Conservation (phyloP, 352 stramenopile species). For the Phytophthora niederhauseri region DNA sequence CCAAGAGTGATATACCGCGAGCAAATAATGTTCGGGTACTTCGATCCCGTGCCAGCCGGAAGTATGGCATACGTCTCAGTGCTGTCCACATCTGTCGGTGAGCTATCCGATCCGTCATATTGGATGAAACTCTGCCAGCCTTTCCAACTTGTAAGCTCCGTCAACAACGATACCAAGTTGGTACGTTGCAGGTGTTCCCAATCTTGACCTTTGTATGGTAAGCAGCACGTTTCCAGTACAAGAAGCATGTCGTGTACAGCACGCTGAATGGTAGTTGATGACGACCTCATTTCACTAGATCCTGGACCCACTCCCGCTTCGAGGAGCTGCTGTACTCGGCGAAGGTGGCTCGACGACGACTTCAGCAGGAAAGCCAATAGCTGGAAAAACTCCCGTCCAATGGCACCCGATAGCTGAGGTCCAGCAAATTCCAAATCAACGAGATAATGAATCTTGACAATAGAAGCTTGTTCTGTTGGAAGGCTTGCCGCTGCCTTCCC, state of each 20-base stretch:
- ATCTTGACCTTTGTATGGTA: constrained; percentile 71
- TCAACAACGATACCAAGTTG: constrained; percentile 66
- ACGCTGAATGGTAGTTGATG: constrained; percentile 43
- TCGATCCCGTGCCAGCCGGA: constrained; percentile 52
- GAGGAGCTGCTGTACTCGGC: constrained; percentile 43
- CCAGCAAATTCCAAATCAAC: constrained; percentile 76
- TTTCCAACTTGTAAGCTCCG: constrained; percentile 75
- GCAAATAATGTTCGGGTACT: constrained; percentile 77
- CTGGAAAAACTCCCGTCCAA: constrained; percentile 70
- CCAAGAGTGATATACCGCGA: constrained; percentile 63
- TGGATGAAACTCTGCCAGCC: constrained; percentile 75
- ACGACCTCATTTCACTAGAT: constrained; percentile 24
- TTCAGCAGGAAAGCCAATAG: constrained; percentile 66
- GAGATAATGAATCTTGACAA: constrained; percentile 81
- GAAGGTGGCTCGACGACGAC: constrained; percentile 43
- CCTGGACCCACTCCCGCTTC: constrained; percentile 18
- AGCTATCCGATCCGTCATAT: constrained; percentile 55
- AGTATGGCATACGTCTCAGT: constrained; percentile 61
- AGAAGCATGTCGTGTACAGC: constrained; percentile 75
- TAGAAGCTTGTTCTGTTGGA: constrained; percentile 20
- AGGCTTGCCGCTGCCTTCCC: constrained; percentile 1
- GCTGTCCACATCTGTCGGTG: constrained; percentile 31
- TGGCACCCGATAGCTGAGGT: constrained; percentile 40
- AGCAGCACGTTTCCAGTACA: constrained; percentile 76
- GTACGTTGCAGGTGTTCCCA: constrained; percentile 68